A percentile compares a stretch with the other conserved stretches of the same genome.
Evolutionary conservation across 257 asterid genomes (phyloP).

Genomic region (Orobanche coerulescens): DNA sequence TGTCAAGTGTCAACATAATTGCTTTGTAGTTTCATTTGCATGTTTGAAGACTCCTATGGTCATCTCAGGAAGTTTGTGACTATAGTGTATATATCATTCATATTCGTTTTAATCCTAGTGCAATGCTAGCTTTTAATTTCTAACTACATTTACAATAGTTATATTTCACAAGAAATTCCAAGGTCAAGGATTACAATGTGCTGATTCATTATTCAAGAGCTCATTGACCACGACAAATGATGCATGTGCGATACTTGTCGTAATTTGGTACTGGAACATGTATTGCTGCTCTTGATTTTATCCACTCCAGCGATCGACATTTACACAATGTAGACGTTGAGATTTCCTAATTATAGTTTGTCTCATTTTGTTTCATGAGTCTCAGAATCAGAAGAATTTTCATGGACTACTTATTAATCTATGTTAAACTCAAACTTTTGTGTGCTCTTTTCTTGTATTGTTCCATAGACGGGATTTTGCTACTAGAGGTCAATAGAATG

Average conservation of each 20-base stretch:
- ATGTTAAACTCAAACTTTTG: constrained; percentile 10
- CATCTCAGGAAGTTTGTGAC: neutral
- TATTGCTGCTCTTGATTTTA: constrained; percentile 1
- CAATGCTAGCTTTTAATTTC: neutral
- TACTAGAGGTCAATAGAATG: constrained; percentile 90
- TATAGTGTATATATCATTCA: neutral
- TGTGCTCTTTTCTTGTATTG: constrained; percentile 16
- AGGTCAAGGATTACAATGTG: neutral
- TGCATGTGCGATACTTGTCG: neutral
- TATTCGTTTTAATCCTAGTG: neutral
- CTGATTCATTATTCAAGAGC: neutral
- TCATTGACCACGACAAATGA: neutral
- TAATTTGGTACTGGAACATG: constrained; percentile 14
- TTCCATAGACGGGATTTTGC: constrained; percentile 74
- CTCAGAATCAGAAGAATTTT: neutral
- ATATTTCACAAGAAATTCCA: constrained; percentile 8
- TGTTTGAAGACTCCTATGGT: neutral
- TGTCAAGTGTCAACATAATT: too few relatives aligned
- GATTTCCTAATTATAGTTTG: neutral
- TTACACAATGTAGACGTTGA: neutral
- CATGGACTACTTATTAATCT: neutral
- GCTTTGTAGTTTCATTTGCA: neutral
- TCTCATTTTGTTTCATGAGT: constrained; percentile 1
- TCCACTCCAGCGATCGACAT: neutral
- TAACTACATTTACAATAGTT: constrained; percentile 2